Base-by-base conservation (phyloP, 2,329 filamentous ascomycete species). In the Colletotrichum chlorophyti region DNA sequence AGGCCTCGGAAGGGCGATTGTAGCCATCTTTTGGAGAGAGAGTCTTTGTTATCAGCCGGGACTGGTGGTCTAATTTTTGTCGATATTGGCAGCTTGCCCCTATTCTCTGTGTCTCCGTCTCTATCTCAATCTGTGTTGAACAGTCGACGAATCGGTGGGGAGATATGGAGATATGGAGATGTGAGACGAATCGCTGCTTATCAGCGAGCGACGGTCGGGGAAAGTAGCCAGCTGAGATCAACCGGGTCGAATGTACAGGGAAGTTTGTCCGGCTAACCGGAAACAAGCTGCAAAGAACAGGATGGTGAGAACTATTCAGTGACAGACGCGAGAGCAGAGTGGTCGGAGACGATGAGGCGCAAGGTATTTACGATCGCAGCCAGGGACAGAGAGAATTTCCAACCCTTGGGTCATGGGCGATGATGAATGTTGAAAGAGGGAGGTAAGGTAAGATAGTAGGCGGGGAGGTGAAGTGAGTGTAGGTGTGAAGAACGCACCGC, bases 1-100 rank as follows among this genome's bases (percentile, higher is more conserved):
- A 52, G 79, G 79, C 67, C 79, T 73, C 29, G 79, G 73, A 37
- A 86, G 70, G 45, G 83, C 79, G 68, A 86, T 78, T 51, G 83
- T 84, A 58, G 83, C 79, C 83, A 86, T 85, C n/a, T 52, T 35
- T 34, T 53, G 7, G 35, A n/a, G 11, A 6, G 15, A 11, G 11
- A 14, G 11, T 24, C 15, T 34, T 8, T 31, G 26, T 41, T n/a
- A 27, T 35, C 19, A 14, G 21, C 11, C 15, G 19, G n/a, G 29
- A 27, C n/a, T n/a, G n/a, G n/a, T n/a, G n/a, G n/a, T n/a, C n/a
- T n/a, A n/a, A n/a, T n/a, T n/a, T n/a, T n/a, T n/a, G n/a, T n/a
- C n/a, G n/a, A n/a, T n/a, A n/a, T n/a, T n/a, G n/a, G n/a, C n/a
- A n/a, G n/a, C n/a, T n/a, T n/a, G n/a, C n/a, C n/a, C n/a, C n/a